Evolutionary conservation across 192 early-diverging fungal species (phyloP), one percentile per base, ranked within the genome.

Genomic region (Gonapodya sp.): DNA sequence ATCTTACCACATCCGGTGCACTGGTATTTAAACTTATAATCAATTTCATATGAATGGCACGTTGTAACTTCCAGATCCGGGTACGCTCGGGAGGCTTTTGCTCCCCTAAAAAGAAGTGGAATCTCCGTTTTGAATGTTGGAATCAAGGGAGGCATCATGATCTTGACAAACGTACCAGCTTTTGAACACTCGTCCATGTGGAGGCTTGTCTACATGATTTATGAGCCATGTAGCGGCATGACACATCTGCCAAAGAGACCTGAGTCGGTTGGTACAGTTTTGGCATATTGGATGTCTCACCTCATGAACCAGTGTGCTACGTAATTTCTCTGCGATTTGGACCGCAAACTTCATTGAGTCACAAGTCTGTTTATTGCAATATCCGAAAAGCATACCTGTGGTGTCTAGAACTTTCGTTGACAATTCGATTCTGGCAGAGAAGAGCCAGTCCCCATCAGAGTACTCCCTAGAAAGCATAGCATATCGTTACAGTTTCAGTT

Each of bases 11-110:
- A 85, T 35, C 78, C 83, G 33, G 24, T 46, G 46, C 86, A 86
- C 14, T 79, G 33, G 36, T 85, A 86, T 73, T 33, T 32, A 73
- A 73, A 86, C 73, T 82, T 86, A 80, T 81, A 86, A 14, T 34
- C 73, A 36, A 86, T 86, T 36, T 86, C 85, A 64, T 86, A 86
- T 31, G 18, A 31, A 72, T 86, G 86, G 80, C 86, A 86, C 14
- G 86, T 83, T 31, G 81, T 37, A 14, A 84, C 83, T 32, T 80
- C 35, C n/a, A 86, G 82, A 36, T 86, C 83, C 8, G 72, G 37
- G 79, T 81, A 84, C 0, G 36, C 64, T 8, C 30, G 0, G 36
- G 73, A 46, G 0, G 81, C 86, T 8, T n/a, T 32, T 1, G 31
- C 0, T 30, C 84, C 85, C 83, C 82, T 83, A 75, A 0, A 2